Base-by-base conservation (phyloP, 1,139 yeast species). In the Geotrichum candidum region DNA sequence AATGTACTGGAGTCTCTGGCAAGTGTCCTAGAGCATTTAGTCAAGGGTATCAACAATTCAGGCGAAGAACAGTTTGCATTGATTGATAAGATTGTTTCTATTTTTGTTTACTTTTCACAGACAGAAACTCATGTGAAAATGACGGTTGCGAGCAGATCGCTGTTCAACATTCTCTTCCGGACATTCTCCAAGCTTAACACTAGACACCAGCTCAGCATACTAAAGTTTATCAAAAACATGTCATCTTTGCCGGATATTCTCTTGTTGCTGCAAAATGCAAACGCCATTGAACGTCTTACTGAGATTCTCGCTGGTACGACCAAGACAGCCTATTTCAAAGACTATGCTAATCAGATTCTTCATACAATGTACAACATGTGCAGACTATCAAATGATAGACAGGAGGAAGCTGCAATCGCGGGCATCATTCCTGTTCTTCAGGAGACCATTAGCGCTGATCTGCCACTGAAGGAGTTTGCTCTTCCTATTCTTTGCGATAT, bases 401-500 rank as follows among this genome's bases (percentile, higher is more conserved):
- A 84, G 67, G 73, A 76, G 1, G 86, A 83, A 63, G 74, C 86
- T 15, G 84, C 85, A 2, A 73, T 74, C 45, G 71, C 81, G 56
- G 90, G 88, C 1, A 80, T 81, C 1, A 74, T 86, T 1, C 85
- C 87, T 0, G 71, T 77, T 11, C 76, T 86, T 60, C 79, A 79
- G 65, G 75, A 76, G 10, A 74, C 85, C 29, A 76, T 84, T 3
- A 71, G 73, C 48, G 76, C 77, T 22, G 80, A 82, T 61, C 70
- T 83, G 6, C 84, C 86, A 10, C 79, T 85, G 63, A 77, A 84
- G 33, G 89, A 86, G 68, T 84, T 84, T 66, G 80, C 86, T 0
- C 73, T 85, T 33, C 91, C 90, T 0, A 76, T 86, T 22, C 67
- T 87, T 23, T 84, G 88, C 70, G 90, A 86, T 64, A 75, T 87